Percentiles rank a stretch among this genome's conserved stretches.
These are phyloP conservation scores for Beta lomatogona DNA, from an alignment of 179 eudicot genomes.

Conservation along the genomic window DNA sequence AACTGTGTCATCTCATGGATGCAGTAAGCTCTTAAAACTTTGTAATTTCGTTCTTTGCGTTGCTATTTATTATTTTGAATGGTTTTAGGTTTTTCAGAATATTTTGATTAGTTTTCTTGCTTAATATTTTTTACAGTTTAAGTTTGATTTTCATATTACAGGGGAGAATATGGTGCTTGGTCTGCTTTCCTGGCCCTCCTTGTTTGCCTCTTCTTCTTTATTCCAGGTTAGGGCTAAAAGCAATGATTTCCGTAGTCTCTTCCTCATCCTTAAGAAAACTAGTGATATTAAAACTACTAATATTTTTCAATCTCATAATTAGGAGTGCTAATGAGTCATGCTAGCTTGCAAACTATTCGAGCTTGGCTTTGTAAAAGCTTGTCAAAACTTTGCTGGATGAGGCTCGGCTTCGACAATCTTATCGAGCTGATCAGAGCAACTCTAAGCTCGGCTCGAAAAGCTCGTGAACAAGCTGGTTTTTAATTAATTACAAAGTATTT, in stretches of 20 bases:
- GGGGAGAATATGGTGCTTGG: constrained; percentile 98
- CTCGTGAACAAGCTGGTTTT: too few species aligned
- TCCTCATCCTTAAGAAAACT: neutral
- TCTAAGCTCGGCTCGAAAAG: too few species aligned
- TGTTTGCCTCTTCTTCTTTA: constrained; percentile 76
- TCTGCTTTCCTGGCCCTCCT: constrained; percentile 77
- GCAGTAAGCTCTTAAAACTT: constrained; percentile 48
- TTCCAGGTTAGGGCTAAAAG: constrained; percentile 61
- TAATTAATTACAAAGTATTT: too few species aligned
- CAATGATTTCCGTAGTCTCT: neutral
- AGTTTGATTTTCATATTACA: constrained; percentile 33
- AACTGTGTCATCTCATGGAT: constrained; percentile 71
- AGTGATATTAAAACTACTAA: too few species aligned
- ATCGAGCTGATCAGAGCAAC: too few species aligned
- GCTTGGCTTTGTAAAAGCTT: too few species aligned
- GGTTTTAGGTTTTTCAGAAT: neutral
- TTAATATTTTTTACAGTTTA: constrained; percentile 12
- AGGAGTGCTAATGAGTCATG: too few species aligned
- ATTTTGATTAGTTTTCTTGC: neutral
- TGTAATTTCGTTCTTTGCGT: constrained; percentile 5
- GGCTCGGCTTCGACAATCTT: too few species aligned
- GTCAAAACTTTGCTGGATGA: too few species aligned
- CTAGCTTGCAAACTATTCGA: too few species aligned
- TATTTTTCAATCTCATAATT: too few species aligned
- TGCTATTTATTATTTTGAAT: neutral